These are phyloP conservation scores for Crithidia acanthocephali DNA, from an alignment of 208 protist species.

Conservation along the genomic window DNA sequence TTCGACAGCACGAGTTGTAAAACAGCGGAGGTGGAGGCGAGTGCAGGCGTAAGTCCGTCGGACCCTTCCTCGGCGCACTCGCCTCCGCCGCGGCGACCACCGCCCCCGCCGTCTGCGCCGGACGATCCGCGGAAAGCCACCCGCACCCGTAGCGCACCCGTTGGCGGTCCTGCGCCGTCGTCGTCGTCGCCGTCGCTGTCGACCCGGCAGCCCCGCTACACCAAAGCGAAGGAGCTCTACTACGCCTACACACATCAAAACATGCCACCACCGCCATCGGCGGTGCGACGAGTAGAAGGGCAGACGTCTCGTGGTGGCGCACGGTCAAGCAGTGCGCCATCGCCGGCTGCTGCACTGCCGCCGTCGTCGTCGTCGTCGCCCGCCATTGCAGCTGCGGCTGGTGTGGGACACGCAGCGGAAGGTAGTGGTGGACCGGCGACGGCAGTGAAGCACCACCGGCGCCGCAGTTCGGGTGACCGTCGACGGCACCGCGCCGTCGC, in stretches of 20 bases:
- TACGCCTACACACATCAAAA: slow-evolving; percentile 34
- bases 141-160: not conserved
- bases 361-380: no score
- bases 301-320: no score
- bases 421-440: not conserved
- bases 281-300: not conserved
- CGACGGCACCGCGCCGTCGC: not conserved
- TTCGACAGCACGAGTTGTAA: not conserved
- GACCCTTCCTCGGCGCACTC: not conserved
- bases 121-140: not conserved
- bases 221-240: slow-evolving; percentile 23
- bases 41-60: no score
- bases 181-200: not conserved
- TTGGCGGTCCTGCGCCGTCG: not conserved
- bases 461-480: not conserved
- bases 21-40: no score
- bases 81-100: slow-evolving; percentile 1
- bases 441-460: not conserved
- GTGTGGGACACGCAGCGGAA: not conserved
- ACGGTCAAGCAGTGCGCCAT: not conserved
- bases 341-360: not conserved
- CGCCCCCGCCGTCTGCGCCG: not conserved
- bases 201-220: not conserved
- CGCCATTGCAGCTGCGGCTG: no score
- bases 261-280: slow-evolving; percentile 5